Conservation (phyloP, 176 grass and related monocot species). For the Oryza australiensis region DNA sequence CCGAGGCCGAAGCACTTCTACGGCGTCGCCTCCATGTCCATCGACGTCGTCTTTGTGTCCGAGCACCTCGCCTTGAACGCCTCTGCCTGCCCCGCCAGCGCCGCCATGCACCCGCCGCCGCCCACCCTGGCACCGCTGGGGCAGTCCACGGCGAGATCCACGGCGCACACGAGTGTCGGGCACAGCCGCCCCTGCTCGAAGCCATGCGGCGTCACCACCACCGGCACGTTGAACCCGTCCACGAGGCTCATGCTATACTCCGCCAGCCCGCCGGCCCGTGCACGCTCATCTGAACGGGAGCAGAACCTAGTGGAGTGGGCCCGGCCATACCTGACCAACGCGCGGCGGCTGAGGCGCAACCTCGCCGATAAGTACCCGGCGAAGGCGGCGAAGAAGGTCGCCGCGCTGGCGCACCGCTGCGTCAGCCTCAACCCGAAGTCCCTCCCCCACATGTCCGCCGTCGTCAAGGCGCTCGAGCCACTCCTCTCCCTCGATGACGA, state of each 20-base stretch:
- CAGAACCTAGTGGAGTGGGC: no score
- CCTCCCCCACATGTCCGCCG: no score
- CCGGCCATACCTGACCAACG: no score
- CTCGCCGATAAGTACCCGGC: no score
- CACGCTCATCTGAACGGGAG: conserved; percentile 55
- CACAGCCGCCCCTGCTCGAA: conserved; percentile 26
- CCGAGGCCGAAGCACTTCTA: conserved; percentile 37
- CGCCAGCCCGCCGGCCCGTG: conserved; percentile 10
- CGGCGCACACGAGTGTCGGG: conserved; percentile 42
- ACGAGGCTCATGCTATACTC: conserved; percentile 52
- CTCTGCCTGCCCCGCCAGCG: not conserved
- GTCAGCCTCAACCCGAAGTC: no score
- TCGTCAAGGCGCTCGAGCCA: no score
- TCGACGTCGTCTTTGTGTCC: conserved; percentile 38
- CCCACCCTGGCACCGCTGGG: not conserved
- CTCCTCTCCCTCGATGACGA: no score
- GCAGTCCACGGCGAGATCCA: conserved; percentile 30
- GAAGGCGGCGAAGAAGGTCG: no score
- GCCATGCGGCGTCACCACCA: conserved; percentile 37
- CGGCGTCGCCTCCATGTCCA: conserved; percentile 40
- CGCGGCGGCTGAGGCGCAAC: no score
- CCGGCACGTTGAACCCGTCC: conserved; percentile 60
- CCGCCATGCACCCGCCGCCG: not conserved
- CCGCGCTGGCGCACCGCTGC: no score
- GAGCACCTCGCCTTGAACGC: conserved; percentile 42